phyloP scores from a whole-genome alignment of 345 rosid genomes.

The Mangifera indica region DNA sequence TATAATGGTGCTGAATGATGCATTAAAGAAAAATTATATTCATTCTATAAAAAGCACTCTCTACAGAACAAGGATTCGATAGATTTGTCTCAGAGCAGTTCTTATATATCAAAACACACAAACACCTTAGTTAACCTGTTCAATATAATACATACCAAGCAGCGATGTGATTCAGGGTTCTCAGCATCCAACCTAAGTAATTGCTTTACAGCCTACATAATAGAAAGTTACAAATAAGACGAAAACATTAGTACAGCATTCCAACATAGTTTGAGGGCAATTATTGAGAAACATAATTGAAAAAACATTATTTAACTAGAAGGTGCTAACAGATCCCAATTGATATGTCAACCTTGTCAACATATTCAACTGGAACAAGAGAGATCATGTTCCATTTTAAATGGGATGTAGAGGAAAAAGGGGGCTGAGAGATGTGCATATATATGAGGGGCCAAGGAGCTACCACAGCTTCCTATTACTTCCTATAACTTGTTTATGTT shows the following conservation, averaged over 20 bases:
- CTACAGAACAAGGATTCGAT: neutral
- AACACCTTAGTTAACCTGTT: neutral
- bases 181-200: slow-evolving; percentile 80
- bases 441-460: neutral
- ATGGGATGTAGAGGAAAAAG: neutral
- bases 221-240: neutral
- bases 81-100: neutral
- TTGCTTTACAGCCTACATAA: slow-evolving; percentile 78
- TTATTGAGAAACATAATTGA: no score
- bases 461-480: neutral
- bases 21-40: neutral
- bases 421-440: neutral
- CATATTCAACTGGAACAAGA: neutral
- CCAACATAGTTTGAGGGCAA: neutral
- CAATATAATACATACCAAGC: slow-evolving; percentile 57
- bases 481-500: neutral
- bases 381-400: neutral
- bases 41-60: neutral
- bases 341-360: slow-evolving; percentile 5
- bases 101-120: neutral
- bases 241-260: neutral
- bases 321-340: neutral
- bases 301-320: no score
- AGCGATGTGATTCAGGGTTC: slow-evolving; percentile 83
- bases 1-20: neutral